Evolutionary conservation across 2,329 filamentous ascomycete genomes (phyloP), one percentile per base, ranked within the genome.

Genomic region (Diplodia intermedia): DNA sequence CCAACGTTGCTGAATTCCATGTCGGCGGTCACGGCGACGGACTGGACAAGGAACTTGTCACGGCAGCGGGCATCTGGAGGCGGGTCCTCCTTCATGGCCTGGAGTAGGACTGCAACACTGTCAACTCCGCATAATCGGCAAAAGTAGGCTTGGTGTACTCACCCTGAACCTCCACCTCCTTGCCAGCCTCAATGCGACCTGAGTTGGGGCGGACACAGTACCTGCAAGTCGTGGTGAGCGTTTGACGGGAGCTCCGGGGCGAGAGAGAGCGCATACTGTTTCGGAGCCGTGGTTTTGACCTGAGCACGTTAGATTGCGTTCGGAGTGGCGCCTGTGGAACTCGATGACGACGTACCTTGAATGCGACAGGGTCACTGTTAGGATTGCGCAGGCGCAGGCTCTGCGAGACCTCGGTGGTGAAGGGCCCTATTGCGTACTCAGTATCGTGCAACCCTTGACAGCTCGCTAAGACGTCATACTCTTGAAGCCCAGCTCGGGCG

Each of bases 231-330:
- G 43, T 62, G 50, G 67, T 68, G 47, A 61, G 65, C 61, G 60
- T 14, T 23, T 31, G 14, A 40, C 23, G 9, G 52, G 43, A 49
- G 8, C 8, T 18, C 12, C 1, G 4, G 49, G 23, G n/a, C n/a
- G 53, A 47, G 40, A 62, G 18, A 20, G 15, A 9, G 11, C 18
- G 81, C 91, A 77, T 91, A 99, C 94, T 98, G 95, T 84, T 98
- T 98, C 40, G 95, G 95, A 61, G 95, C 95, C 71, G 95, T 99
- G 60, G 95, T 99, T 89, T 99, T 99, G 81, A 99, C 95, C 93
- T 97, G 74, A 40, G 52, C 20, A 36, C 66, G 72, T 75, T 62
- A 74, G 71, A 62, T 49, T 43, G 29, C 36, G 50, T 49, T n/a
- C 20, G 43, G 8, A 20, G 60, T 52, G 47, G 31, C 38, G 60